phyloP scores from a whole-genome alignment of 345 rosid genomes.

The Chamaenerion angustifolium region DNA sequence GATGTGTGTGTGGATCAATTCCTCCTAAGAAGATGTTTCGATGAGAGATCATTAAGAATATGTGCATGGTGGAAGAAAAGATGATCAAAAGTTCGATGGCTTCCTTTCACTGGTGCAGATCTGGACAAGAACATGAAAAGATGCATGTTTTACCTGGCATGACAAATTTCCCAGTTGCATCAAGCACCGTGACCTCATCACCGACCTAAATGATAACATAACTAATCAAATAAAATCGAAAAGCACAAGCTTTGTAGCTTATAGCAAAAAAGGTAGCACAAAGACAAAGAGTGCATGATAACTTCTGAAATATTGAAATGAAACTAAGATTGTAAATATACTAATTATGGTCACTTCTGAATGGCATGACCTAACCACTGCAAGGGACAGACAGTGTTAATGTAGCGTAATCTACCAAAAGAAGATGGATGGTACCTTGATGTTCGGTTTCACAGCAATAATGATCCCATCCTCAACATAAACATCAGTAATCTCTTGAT shows the following conservation, averaged over 20 bases:
- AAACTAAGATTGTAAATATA: too few species aligned
- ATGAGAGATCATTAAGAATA: not conserved
- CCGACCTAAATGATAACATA: constrained; percentile 33
- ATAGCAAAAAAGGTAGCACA: not conserved
- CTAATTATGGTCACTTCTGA: too few species aligned
- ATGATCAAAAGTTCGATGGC: not conserved
- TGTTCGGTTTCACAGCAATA: constrained; percentile 54
- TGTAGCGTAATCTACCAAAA: not conserved
- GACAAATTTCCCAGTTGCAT: constrained; percentile 87
- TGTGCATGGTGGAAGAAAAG: not conserved
- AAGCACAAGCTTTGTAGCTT: not conserved
- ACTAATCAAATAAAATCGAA: not conserved
- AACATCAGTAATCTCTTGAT: constrained; percentile 74
- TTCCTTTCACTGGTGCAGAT: too few species aligned
- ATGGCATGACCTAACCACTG: too few species aligned
- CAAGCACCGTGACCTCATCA: constrained; percentile 71
- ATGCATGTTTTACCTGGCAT: constrained; percentile 58
- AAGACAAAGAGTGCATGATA: too few species aligned
- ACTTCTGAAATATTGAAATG: too few species aligned
- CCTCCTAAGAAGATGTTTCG: constrained; percentile 42
- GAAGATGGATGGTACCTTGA: constrained; percentile 11
- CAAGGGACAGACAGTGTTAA: too few species aligned
- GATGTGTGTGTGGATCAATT: constrained; percentile 93
- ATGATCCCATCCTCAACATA: constrained; percentile 73
- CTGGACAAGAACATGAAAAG: too few species aligned